Conservation (phyloP, 225 moss, liverwort and hornwort genomes). For the Ulota crispa region DNA sequence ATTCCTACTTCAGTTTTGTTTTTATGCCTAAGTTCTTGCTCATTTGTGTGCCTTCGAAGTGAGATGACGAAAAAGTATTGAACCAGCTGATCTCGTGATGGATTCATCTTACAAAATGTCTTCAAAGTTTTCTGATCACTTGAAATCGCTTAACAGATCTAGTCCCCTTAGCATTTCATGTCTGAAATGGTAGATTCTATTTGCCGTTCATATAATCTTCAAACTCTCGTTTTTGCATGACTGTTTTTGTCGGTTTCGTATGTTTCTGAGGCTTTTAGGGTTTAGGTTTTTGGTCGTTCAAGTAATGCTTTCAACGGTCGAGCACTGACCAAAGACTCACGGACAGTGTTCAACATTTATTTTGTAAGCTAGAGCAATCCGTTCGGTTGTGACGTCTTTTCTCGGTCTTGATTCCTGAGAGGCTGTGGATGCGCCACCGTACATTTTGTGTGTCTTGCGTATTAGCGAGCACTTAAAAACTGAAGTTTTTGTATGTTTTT, state of each 20-base stretch:
- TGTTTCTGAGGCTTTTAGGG: neutral
- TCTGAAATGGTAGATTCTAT: too few relatives aligned
- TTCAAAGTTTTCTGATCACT: conserved; percentile 61
- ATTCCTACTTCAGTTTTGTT: neutral
- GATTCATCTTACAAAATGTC: conserved; percentile 43
- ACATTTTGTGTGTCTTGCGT: neutral
- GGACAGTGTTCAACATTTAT: conserved; percentile 54
- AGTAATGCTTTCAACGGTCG: conserved; percentile 63
- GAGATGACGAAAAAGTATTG: conserved; percentile 47
- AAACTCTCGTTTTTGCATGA: neutral
- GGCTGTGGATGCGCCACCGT: conserved; percentile 29
- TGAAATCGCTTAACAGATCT: neutral
- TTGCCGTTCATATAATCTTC: too few relatives aligned
- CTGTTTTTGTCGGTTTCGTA: too few relatives aligned
- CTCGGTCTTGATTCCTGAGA: conserved; percentile 41
- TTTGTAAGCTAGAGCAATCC: conserved; percentile 54
- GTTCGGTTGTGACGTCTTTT: conserved; percentile 27
- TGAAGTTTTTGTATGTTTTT: accelerated
- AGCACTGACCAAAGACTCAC: conserved; percentile 50
- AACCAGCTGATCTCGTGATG: conserved; percentile 43
- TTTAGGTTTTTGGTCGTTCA: accelerated
- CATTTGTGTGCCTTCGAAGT: neutral
- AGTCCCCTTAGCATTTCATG: neutral
- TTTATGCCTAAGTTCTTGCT: accelerated
- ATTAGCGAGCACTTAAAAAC: neutral